Conservation (phyloP, 441 rosid species). For the Melastoma candidum region DNA sequence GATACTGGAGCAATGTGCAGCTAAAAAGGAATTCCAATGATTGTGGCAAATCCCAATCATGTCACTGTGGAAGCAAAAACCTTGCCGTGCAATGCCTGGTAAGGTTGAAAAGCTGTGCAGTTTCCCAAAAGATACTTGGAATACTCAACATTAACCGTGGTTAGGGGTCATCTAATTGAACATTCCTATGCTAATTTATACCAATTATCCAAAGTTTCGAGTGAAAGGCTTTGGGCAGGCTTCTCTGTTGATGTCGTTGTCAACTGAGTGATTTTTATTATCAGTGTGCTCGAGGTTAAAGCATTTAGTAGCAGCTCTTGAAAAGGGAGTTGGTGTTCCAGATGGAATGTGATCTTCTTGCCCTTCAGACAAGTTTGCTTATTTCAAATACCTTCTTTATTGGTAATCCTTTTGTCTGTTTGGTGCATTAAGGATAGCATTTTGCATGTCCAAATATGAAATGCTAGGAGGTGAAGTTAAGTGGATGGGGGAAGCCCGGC, state of each 20-base stretch:
- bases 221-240: too few relatives aligned
- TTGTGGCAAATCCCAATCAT: conserved; percentile 86
- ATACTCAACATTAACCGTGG: too few relatives aligned
- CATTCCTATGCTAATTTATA: too few relatives aligned
- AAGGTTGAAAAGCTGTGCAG: conserved; percentile 10
- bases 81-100: conserved; percentile 82
- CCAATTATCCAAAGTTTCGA: too few relatives aligned
- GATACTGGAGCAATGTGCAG: conserved; percentile 61
- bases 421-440: neutral
- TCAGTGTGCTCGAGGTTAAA: too few relatives aligned
- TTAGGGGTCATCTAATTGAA: too few relatives aligned
- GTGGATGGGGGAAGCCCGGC: conserved; percentile 93
- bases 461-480: conserved; percentile 83
- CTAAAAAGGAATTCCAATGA: conserved; percentile 63
- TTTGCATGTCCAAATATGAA: conserved; percentile 46
- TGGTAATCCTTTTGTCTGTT: neutral
- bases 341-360: too few relatives aligned
- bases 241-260: too few relatives aligned
- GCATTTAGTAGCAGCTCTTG: too few relatives aligned
- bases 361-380: too few relatives aligned
- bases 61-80: conserved; percentile 87
- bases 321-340: too few relatives aligned
- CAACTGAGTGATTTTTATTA: too few relatives aligned
- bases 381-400: neutral
- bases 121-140: neutral